Percentiles rank a stretch among this genome's conserved stretches.
phyloP scores from a whole-genome alignment of 495 filamentous ascomycete genomes.

The Hyaloscypha bicolor region DNA sequence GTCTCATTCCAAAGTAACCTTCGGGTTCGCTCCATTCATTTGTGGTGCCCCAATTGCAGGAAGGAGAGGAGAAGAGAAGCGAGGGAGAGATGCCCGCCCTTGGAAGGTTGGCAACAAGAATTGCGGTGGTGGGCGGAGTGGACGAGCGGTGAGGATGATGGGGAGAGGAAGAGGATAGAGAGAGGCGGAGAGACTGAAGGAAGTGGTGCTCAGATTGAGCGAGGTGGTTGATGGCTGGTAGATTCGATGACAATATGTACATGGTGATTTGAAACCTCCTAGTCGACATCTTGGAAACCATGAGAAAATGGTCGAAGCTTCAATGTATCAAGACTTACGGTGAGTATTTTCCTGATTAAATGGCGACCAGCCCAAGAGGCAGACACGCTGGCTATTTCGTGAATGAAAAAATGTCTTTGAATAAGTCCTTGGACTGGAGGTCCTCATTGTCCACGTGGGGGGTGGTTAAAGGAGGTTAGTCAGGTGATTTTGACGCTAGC shows the following conservation, averaged over 20 bases:
- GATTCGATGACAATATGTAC: not conserved
- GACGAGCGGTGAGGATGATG: not conserved
- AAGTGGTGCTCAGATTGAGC: not conserved
- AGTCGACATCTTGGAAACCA: not conserved
- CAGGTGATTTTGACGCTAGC: not conserved
- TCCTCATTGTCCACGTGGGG: not conserved
- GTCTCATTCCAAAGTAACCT: not conserved
- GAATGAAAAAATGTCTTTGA: not conserved
- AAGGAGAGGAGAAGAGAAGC: constrained; percentile 5
- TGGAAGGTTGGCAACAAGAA: not conserved
- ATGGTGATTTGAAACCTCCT: not conserved
- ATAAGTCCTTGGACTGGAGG: not conserved
- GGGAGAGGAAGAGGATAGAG: not conserved
- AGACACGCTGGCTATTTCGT: too few relatives aligned
- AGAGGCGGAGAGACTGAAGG: not conserved
- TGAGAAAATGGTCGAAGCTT: not conserved
- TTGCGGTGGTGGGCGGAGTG: not conserved
- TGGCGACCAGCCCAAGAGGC: not conserved
- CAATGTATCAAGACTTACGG: not conserved
- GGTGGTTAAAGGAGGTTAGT: not conserved
- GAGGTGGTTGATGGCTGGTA: not conserved
- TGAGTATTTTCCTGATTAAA: not conserved
- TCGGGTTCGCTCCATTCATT: not conserved
- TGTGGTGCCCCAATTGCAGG: constrained; percentile 11
- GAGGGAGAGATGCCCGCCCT: not conserved